Evolutionary conservation across 306 rosid genomes (phyloP).

Genomic region (Geum urbanum): DNA sequence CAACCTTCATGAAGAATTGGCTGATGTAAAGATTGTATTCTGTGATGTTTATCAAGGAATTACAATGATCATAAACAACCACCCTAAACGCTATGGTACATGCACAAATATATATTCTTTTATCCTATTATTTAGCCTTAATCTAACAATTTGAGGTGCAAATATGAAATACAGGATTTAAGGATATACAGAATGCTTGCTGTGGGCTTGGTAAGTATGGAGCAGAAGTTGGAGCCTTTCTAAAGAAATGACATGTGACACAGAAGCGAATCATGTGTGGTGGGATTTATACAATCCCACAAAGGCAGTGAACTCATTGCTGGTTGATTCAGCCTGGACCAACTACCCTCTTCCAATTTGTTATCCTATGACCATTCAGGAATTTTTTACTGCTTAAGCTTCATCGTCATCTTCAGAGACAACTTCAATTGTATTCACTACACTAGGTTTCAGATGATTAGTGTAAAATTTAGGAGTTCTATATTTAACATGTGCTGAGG

Average conservation of each 20-base stretch:
- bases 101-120: background rate
- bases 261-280: slow-evolving; percentile 54
- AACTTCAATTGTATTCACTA: background rate
- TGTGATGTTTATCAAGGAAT: slow-evolving; percentile 71
- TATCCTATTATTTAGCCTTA: background rate
- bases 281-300: slow-evolving; percentile 86
- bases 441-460: background rate
- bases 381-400: slow-evolving; percentile 28
- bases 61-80: slow-evolving; percentile 49
- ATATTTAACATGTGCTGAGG: background rate
- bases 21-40: slow-evolving; percentile 55
- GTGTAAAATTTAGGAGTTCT: background rate
- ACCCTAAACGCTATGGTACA: slow-evolving; percentile 50
- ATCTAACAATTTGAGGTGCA: background rate
- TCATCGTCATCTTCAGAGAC: background rate
- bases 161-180: slow-evolving; percentile 26
- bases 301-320: slow-evolving; percentile 53
- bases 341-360: slow-evolving; percentile 48
- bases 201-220: slow-evolving; percentile 72
- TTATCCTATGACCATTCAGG: slow-evolving; percentile 48
- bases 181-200: slow-evolving; percentile 56
- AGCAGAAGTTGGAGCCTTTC: slow-evolving; percentile 74
- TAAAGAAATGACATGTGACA: slow-evolving; percentile 50
- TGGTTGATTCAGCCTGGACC: slow-evolving; percentile 72
- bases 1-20: slow-evolving; percentile 40